phyloP scores from a whole-genome alignment of 1,284 basidiomycete genomes.

The Cystobasidium pallidum region DNA sequence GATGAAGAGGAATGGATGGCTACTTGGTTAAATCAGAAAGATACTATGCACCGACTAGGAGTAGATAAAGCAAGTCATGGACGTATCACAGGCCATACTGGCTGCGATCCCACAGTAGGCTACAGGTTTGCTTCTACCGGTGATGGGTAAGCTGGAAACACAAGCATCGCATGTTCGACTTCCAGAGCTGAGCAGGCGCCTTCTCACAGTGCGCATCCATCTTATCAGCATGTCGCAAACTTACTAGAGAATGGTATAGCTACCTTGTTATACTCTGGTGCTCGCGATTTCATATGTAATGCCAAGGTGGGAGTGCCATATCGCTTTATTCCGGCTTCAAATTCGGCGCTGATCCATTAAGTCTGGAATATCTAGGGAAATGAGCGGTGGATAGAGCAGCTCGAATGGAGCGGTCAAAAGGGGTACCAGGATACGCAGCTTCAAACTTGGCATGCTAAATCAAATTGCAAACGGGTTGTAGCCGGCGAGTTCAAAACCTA shows the following conservation, averaged over 20 bases:
- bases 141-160: constrained; percentile 45
- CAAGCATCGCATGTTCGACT: background rate
- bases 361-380: too few relatives aligned
- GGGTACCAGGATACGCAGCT: constrained; percentile 46
- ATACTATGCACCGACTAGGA: constrained; percentile 48
- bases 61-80: constrained; percentile 49
- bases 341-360: too few relatives aligned
- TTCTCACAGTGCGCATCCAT: constrained; percentile 43
- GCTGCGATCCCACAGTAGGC: constrained; percentile 50
- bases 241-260: constrained; percentile 47
- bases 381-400: constrained; percentile 47
- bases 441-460: constrained; percentile 47
- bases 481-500: constrained; percentile 48
- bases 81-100: constrained; percentile 49
- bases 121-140: constrained; percentile 48
- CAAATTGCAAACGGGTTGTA: constrained; percentile 5
- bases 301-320: constrained; percentile 30
- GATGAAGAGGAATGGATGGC: constrained; percentile 49
- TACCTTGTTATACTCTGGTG: constrained; percentile 50
- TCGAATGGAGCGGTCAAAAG: constrained; percentile 47
- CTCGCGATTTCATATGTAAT: constrained; percentile 50
- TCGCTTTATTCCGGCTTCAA: too few relatives aligned
- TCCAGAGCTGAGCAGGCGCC: background rate
- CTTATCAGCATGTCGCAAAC: constrained; percentile 47
- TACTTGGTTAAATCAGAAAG: constrained; percentile 49